Evolutionary conservation across 176 grass and related monocot species (phyloP), one percentile per base, ranked within the genome.

Genomic region (Luzula sylvatica): DNA sequence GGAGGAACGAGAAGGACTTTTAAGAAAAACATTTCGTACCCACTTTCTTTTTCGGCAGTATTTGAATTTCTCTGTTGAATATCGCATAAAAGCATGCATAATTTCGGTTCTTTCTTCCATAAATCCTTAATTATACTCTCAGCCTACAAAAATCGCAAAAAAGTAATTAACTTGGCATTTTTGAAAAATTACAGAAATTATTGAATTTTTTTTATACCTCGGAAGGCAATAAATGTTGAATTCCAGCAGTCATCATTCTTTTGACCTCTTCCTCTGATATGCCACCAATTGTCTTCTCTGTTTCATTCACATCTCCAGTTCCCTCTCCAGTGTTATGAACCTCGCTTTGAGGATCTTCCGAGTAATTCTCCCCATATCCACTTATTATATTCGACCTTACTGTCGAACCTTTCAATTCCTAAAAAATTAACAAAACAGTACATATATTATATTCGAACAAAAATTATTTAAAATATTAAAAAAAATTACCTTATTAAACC

Each of bases 1-100:
- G 89, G 83, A 69, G 80, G 58, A 21, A 95, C 83, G 70, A 80
- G 77, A 51, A 95, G 69, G 72, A 52, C 67, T 60, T 75, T 95
- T 65, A 95, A 68, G 49, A 95, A 79, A 71, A 95, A 95, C 80
- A 95, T 88, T 55, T 71, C 70, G 70, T 76, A 82, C 17, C 73
- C 89, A 50, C 53, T 87, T 66, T 48, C 70, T 55, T 73, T 85
- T 19, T 67, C 52, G 46, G 46, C 68, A 13, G 54, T 17, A 80
- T 48, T 82, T 55, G 67, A 49, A 9, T 52, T 81, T 66, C 72
- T 81, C 58, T 78, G 77, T 60, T 95, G 83, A 56, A 95, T 70
- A 46, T 88, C 83, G 27, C 77, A 85, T 23, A 95, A 53, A 45
- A 85, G 66, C 55, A 52, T 79, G 74, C 83, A 95, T 41, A 95